Evolutionary conservation across 2,329 filamentous ascomycete species (phyloP).

Genomic region (Aschersonia sp.): DNA sequence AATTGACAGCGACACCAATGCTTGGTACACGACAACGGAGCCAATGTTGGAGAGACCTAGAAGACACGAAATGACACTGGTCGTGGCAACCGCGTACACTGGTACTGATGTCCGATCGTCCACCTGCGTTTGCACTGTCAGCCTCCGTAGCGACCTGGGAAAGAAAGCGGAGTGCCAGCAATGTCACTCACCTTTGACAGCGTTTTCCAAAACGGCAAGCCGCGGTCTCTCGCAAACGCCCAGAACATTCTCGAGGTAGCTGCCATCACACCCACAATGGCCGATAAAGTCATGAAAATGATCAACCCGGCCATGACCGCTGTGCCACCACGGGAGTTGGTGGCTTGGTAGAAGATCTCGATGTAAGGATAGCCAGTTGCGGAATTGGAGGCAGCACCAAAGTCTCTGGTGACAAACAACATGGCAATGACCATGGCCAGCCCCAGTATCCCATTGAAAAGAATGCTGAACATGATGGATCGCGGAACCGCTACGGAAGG

Average conservation of each 20-base stretch:
- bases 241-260: slow-evolving; percentile 42
- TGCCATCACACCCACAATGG: slow-evolving; percentile 38
- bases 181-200: slow-evolving; percentile 10
- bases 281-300: slow-evolving; percentile 31
- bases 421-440: slow-evolving; percentile 21
- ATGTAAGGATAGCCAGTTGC: slow-evolving; percentile 43
- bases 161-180: background rate
- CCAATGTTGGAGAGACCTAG: slow-evolving; percentile 19
- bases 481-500: slow-evolving; percentile 33
- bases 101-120: slow-evolving; percentile 13
- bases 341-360: slow-evolving; percentile 37
- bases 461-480: slow-evolving; percentile 31
- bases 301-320: slow-evolving; percentile 36
- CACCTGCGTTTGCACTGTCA: background rate
- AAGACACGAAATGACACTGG: slow-evolving; percentile 13
- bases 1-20: slow-evolving; percentile 15
- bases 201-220: slow-evolving; percentile 14
- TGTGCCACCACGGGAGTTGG: slow-evolving; percentile 30
- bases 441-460: slow-evolving; percentile 35
- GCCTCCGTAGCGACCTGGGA: background rate
- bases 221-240: slow-evolving; percentile 28
- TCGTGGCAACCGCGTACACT: slow-evolving; percentile 12
- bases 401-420: background rate
- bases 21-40: slow-evolving; percentile 14
- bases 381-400: slow-evolving; percentile 10